Conservation (phyloP, 805 yeast species). For the Yamadazyma tumulicola region DNA sequence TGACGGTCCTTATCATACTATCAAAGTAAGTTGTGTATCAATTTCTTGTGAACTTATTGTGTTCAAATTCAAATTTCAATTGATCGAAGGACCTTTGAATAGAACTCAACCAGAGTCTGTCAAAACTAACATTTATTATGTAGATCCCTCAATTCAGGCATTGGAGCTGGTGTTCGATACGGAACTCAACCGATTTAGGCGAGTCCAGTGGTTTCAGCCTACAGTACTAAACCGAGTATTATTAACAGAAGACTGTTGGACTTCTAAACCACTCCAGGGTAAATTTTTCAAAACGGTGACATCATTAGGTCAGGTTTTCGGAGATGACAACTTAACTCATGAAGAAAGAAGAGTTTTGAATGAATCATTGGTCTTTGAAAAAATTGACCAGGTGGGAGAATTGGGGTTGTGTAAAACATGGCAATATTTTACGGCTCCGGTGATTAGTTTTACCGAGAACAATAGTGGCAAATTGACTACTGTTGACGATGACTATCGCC, state of each 20-base stretch:
- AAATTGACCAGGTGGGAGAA: conserved; percentile 1
- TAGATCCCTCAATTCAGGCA: conserved; percentile 25
- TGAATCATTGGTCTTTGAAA: conserved; percentile 41
- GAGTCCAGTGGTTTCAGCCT: conserved; percentile 24
- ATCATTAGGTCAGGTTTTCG: conserved; percentile 45
- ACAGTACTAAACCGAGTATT: conserved; percentile 28
- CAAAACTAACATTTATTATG: conserved; percentile 17
- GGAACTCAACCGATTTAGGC: conserved; percentile 13
- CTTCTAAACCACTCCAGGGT: conserved; percentile 38
- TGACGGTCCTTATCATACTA: conserved; percentile 19
- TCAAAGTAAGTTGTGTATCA: conserved; percentile 36
- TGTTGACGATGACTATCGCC: conserved; percentile 32
- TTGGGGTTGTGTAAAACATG: conserved; percentile 30
- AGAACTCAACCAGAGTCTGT: conserved; percentile 8
- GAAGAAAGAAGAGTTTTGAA: conserved; percentile 26
- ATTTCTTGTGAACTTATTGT: conserved; percentile 46
- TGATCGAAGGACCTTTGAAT: conserved; percentile 25
- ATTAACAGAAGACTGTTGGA: conserved; percentile 53
- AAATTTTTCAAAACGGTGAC: conserved; percentile 47
- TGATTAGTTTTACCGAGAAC: conserved; percentile 8
- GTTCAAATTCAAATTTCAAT: conserved; percentile 30
- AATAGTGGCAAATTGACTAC: conserved; percentile 19
- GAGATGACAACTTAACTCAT: conserved; percentile 40
- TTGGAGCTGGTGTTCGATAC: conserved; percentile 14
- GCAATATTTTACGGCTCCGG: conserved; percentile 33